Evolutionary conservation across 176 grass and related monocot species (phyloP).

Genomic region (Juncus inflexus): DNA sequence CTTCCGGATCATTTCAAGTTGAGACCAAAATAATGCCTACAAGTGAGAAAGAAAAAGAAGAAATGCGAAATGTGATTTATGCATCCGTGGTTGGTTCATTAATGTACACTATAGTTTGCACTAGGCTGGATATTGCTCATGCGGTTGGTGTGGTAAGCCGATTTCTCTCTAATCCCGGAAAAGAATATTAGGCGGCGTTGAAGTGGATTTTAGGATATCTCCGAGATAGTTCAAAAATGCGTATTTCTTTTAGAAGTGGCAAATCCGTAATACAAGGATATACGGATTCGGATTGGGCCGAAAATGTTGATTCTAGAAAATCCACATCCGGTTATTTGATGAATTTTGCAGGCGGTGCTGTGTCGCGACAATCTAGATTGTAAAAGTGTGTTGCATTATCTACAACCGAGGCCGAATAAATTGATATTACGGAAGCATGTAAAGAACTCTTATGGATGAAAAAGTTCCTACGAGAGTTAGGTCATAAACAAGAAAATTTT

Average conservation of each 20-base stretch:
- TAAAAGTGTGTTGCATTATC: conserved; percentile 12
- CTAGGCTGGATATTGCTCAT: not conserved
- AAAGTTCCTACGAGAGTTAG: no score
- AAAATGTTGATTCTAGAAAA: not conserved
- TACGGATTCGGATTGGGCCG: not conserved
- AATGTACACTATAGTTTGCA: not conserved
- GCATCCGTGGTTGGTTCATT: not conserved
- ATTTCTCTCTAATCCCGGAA: not conserved
- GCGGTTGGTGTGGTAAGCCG: not conserved
- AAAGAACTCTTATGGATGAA: conserved; percentile 25
- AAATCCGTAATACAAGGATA: not conserved
- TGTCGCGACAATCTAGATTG: not conserved
- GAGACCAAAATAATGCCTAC: not conserved
- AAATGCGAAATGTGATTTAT: not conserved
- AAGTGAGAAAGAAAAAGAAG: conserved; percentile 9
- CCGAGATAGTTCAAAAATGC: not conserved
- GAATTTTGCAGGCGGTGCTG: not conserved
- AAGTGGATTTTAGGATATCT: conserved; percentile 11
- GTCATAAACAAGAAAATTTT: not conserved
- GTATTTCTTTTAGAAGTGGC: not conserved
- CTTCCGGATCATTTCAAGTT: conserved; percentile 23
- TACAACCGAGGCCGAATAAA: not conserved
- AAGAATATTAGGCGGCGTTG: not conserved
- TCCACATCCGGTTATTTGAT: conserved; percentile 9
- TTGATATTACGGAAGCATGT: not conserved